Percentiles rank a stretch among this genome's conserved stretches.
Evolutionary conservation across 805 yeast species (phyloP).

Genomic region (Hermanozyma aechmeae): DNA sequence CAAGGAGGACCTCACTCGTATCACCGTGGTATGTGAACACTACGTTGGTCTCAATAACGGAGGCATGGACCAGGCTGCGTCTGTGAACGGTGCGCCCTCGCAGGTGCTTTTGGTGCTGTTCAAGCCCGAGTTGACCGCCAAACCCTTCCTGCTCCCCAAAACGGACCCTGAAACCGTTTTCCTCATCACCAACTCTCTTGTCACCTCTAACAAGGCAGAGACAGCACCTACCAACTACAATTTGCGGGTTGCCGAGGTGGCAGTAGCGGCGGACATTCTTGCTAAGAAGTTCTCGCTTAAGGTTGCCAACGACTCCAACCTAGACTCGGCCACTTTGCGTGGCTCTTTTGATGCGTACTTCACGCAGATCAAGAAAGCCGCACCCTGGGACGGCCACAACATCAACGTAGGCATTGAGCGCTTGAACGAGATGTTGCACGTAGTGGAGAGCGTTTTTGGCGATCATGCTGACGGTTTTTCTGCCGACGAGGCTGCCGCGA

Average conservation of each 20-base stretch:
- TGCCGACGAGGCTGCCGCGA: constrained; percentile 36
- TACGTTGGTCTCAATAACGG: constrained; percentile 69
- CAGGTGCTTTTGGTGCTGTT: constrained; percentile 55
- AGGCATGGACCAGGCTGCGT: constrained; percentile 75
- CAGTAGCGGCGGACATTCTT: constrained; percentile 53
- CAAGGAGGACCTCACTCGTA: constrained; percentile 44
- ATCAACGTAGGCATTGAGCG: constrained; percentile 32
- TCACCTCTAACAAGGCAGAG: constrained; percentile 55
- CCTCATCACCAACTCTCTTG: constrained; percentile 55
- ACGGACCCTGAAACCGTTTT: constrained; percentile 38
- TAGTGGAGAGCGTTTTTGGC: constrained; percentile 34
- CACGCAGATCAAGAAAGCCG: constrained; percentile 17
- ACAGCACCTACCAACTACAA: constrained; percentile 66
- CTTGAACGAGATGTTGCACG: constrained; percentile 29
- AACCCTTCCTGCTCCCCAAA: constrained; percentile 45
- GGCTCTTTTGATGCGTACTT: constrained; percentile 52
- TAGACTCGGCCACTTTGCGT: constrained; percentile 49
- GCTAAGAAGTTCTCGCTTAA: constrained; percentile 38
- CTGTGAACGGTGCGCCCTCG: constrained; percentile 50
- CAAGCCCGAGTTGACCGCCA: constrained; percentile 47
- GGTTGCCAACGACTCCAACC: constrained; percentile 39
- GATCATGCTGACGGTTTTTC: constrained; percentile 38
- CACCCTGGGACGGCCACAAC: constrained; percentile 37
- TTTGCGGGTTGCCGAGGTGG: constrained; percentile 63
- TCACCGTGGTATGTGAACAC: constrained; percentile 61